A percentile compares a stretch with the other conserved stretches of the same genome.
Evolutionary conservation across 176 grass and related monocot species (phyloP).

Genomic region (Hyparrhenia diplandra): DNA sequence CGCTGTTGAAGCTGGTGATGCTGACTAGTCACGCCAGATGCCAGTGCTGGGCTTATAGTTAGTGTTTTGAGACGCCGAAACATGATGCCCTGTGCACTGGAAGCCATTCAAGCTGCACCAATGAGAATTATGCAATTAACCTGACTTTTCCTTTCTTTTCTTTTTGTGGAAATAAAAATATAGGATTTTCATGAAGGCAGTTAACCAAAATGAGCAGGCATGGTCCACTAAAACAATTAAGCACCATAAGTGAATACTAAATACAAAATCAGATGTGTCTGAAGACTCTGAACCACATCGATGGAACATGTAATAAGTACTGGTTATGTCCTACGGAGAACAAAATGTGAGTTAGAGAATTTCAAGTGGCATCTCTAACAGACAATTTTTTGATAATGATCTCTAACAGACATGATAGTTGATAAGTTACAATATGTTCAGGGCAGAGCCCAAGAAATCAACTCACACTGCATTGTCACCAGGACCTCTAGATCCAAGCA

Average conservation of each 20-base stretch:
- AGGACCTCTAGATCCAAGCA: no score
- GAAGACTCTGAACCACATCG: neutral
- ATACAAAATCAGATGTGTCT: neutral
- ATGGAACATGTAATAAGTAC: neutral
- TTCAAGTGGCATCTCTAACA: neutral
- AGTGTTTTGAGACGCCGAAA: constrained; percentile 30
- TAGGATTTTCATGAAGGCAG: neutral
- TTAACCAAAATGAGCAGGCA: neutral
- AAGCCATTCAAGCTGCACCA: constrained; percentile 31
- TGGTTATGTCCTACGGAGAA: neutral
- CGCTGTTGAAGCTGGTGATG: constrained; percentile 46
- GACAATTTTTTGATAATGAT: no score
- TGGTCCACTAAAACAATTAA: neutral
- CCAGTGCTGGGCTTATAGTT: neutral
- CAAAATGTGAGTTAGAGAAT: neutral
- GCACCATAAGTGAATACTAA: neutral
- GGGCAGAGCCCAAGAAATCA: neutral
- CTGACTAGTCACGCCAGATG: constrained; percentile 13
- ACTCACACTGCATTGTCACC: neutral
- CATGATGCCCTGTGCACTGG: neutral
- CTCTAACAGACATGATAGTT: neutral
- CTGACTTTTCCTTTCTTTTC: neutral
- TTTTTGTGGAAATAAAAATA: neutral
- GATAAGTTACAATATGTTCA: neutral
- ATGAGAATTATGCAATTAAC: neutral